phyloP scores from a whole-genome alignment of 257 asterid genomes.

The Echium plantagineum region DNA sequence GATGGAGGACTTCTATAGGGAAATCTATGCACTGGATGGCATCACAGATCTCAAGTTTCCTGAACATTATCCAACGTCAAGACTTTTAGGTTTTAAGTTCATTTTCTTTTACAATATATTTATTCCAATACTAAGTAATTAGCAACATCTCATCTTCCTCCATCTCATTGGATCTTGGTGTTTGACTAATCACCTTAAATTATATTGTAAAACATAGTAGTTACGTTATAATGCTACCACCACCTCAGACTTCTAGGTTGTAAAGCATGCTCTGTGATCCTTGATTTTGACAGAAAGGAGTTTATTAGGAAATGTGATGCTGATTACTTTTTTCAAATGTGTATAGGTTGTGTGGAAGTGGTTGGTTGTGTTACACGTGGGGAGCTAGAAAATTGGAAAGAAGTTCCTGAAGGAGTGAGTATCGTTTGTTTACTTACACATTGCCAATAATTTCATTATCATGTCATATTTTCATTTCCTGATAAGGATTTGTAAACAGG shows the following conservation, averaged over 20 bases:
- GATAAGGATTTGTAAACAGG: conserved; percentile 31
- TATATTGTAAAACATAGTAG: too few species aligned
- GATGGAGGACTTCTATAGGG: conserved; percentile 88
- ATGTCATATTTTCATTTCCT: not conserved
- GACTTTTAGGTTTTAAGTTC: conserved; percentile 56
- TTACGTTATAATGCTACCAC: too few species aligned
- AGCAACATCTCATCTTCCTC: too few species aligned
- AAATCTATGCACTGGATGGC: conserved; percentile 78
- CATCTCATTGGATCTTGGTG: too few species aligned
- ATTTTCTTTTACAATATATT: not conserved
- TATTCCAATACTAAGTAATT: too few species aligned
- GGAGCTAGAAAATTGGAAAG: conserved; percentile 73
- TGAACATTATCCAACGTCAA: conserved; percentile 81
- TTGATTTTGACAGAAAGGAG: too few species aligned
- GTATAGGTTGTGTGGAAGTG: conserved; percentile 74
- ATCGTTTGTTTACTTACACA: not conserved
- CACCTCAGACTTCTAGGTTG: too few species aligned
- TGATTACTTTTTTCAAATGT: conserved; percentile 1
- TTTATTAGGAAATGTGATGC: not conserved
- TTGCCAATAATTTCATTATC: not conserved
- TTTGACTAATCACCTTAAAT: too few species aligned
- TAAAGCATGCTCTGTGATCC: too few species aligned
- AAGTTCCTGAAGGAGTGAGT: conserved; percentile 59
- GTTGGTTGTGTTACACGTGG: conserved; percentile 75
- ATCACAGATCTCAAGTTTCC: conserved; percentile 78